Base-by-base conservation (phyloP, 2,329 filamentous ascomycete species). In the Cercospora beticola region DNA sequence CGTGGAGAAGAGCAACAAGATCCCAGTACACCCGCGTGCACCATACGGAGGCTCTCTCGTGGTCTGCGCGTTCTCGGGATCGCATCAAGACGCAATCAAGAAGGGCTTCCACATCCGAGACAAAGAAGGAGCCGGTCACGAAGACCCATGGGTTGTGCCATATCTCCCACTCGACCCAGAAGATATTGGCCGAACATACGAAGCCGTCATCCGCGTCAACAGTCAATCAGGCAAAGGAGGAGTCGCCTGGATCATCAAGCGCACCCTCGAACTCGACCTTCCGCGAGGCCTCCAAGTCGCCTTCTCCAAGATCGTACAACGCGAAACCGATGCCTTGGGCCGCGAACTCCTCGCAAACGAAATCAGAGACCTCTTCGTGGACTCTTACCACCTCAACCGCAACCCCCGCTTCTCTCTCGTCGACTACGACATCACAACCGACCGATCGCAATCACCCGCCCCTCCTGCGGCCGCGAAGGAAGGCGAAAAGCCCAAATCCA, bases 201-300 rank as follows among this genome's bases (percentile, higher is more conserved):
- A 98, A 82, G 94, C 94, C 68, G 91, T 98, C 78, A 98, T 98
- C 78, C 92, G 94, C 69, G 94, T 98, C 86, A 99, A 98, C 85
- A 97, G 92, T 18, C 94, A 98, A 80, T 92, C 89, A 75, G 94
- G 94, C 73, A 98, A 99, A 83, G 94, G 94, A 70, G 95, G 95
- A 75, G 90, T 92, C 69, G 94, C 94, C 62, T 98, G 92, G 92
- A 92, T 98, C 78, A 94, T 98, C 78, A 89, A 94, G 78, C 90
- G 91, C 74, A 90, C 93, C 76, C 88, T 98, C 70, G 88, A 95
- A 77, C 90, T 98, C 76, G 95, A 98, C 80, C 88, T 98, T 62
- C 95, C 95, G 16, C 92, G 95, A 71, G 93, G 93, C 64, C 87
- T 98, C 62, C 94, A 98, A 81, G 87, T 97, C 72, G 93, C 92